Percentiles rank a stretch among this genome's conserved stretches.
Conservation (phyloP, 805 yeast species). For the Candida sonorensis region DNA sequence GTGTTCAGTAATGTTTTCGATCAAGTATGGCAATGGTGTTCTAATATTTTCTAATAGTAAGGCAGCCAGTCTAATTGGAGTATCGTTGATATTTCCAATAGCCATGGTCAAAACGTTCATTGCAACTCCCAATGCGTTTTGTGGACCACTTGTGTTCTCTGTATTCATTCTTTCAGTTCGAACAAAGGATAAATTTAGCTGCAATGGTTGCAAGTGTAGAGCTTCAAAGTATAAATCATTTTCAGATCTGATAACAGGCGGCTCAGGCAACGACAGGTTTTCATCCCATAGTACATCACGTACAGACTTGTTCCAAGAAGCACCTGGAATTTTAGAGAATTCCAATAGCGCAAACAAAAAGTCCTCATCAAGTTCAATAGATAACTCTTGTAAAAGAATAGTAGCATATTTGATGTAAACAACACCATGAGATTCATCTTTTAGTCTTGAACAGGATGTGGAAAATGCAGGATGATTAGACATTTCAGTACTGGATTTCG, state of each 20-base stretch:
- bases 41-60: slow-evolving; percentile 82
- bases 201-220: slow-evolving; percentile 86
- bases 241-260: slow-evolving; percentile 41
- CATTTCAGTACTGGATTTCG: slow-evolving; percentile 77
- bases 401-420: slow-evolving; percentile 89
- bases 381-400: slow-evolving; percentile 78
- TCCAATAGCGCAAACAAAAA: slow-evolving; percentile 77
- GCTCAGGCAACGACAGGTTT: slow-evolving; percentile 62
- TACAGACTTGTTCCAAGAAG: slow-evolving; percentile 54
- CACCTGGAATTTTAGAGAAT: slow-evolving; percentile 75
- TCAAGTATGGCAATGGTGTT: slow-evolving; percentile 70
- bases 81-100: slow-evolving; percentile 93
- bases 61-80: slow-evolving; percentile 86
- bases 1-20: slow-evolving; percentile 70
- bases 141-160: slow-evolving; percentile 49
- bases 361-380: slow-evolving; percentile 91
- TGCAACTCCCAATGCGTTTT: slow-evolving; percentile 66
- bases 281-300: slow-evolving; percentile 50
- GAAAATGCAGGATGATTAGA: slow-evolving; percentile 87
- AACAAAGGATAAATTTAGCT: slow-evolving; percentile 82
- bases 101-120: slow-evolving; percentile 92
- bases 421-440: slow-evolving; percentile 89
- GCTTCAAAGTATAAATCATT: slow-evolving; percentile 88
- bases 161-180: slow-evolving; percentile 74
- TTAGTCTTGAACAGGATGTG: slow-evolving; percentile 73